A percentile compares a stretch with the other conserved stretches of the same genome.
phyloP scores from a whole-genome alignment of 1,284 basidiomycete species.

The Austroboletus rostrupii region DNA sequence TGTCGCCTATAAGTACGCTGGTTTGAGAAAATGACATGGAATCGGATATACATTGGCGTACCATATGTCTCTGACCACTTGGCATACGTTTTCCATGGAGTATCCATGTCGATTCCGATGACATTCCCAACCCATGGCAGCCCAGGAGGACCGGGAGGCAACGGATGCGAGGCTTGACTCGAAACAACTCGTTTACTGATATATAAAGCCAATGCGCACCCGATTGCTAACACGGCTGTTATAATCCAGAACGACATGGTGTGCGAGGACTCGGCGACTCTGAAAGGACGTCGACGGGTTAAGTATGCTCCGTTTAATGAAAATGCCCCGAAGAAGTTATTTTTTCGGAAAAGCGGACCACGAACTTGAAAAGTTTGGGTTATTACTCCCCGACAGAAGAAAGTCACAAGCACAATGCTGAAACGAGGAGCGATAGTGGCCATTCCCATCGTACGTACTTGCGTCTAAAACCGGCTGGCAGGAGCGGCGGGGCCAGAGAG shows the following conservation, averaged over 20 bases:
- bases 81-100: background rate
- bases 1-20: background rate
- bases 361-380: too few relatives aligned
- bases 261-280: too few relatives aligned
- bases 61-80: background rate
- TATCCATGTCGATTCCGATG: background rate
- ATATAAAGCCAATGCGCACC: background rate
- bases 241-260: background rate
- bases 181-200: background rate
- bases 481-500: too few relatives aligned
- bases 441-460: too few relatives aligned
- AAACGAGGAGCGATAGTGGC: too few relatives aligned
- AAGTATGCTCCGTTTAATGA: too few relatives aligned
- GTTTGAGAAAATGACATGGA: background rate
- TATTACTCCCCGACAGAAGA: too few relatives aligned
- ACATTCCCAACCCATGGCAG: background rate
- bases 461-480: too few relatives aligned
- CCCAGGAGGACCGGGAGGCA: background rate
- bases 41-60: background rate
- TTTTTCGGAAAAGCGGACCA: too few relatives aligned
- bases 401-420: too few relatives aligned
- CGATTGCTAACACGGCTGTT: background rate
- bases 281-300: too few relatives aligned
- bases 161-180: background rate
- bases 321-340: too few relatives aligned